These are phyloP conservation scores for Cenchrus americanus DNA, from an alignment of 176 grass and related monocot genomes.

Conservation along the genomic window DNA sequence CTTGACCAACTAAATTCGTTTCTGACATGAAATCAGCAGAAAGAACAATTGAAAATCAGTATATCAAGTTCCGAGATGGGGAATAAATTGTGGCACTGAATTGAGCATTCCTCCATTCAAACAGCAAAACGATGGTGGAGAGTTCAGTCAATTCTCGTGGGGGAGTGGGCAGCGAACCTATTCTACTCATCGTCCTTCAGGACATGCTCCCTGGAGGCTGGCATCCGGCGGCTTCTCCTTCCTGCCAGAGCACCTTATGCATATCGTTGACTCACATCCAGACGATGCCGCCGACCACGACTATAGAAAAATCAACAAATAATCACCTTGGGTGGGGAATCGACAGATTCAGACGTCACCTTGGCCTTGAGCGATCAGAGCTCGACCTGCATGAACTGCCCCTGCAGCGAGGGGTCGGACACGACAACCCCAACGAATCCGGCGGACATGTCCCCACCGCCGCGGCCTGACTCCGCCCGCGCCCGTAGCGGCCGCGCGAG, in stretches of 20 bases:
- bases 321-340: background rate
- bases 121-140: background rate
- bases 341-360: too few species aligned
- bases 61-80: background rate
- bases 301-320: constrained; percentile 43
- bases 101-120: background rate
- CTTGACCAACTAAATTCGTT: background rate
- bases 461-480: too few species aligned
- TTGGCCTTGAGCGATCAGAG: too few species aligned
- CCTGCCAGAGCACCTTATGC: constrained; percentile 66
- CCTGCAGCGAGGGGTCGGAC: too few species aligned
- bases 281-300: constrained; percentile 65
- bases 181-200: constrained; percentile 61
- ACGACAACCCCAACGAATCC: too few species aligned
- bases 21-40: background rate
- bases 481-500: too few species aligned
- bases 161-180: constrained; percentile 22
- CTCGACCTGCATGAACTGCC: too few species aligned
- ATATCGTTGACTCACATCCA: constrained; percentile 71
- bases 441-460: too few species aligned
- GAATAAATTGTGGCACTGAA: background rate
- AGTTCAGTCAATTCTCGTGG: background rate
- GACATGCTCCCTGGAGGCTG: constrained; percentile 47
- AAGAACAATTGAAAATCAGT: background rate
- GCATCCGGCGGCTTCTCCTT: constrained; percentile 41